Percentiles rank a stretch among this genome's conserved stretches.
Evolutionary conservation across 2,329 filamentous ascomycete species (phyloP).

Genomic region (Lojkania enalia): DNA sequence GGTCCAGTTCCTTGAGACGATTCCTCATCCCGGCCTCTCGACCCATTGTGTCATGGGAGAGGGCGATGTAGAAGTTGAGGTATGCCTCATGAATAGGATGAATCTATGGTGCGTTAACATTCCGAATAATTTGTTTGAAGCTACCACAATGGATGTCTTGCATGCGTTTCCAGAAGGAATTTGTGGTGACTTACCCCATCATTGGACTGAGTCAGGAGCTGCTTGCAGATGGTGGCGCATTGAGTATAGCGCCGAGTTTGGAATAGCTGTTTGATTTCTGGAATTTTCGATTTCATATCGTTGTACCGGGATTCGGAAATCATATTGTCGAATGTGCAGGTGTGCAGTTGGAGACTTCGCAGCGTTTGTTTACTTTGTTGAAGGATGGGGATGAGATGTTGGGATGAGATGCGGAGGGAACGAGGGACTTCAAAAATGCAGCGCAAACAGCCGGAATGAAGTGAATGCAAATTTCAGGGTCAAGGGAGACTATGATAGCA

Average conservation of each 20-base stretch:
- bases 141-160: too few species aligned
- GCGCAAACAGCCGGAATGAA: slow-evolving; percentile 11
- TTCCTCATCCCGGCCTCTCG: slow-evolving; percentile 38
- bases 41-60: slow-evolving; percentile 43
- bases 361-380: slow-evolving; percentile 6
- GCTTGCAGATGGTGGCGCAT: slow-evolving; percentile 35
- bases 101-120: slow-evolving; percentile 23
- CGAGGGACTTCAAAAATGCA: slow-evolving; percentile 11
- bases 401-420: slow-evolving; percentile 4
- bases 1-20: slow-evolving; percentile 33
- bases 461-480: slow-evolving; percentile 8
- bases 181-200: slow-evolving; percentile 32
- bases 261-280: slow-evolving; percentile 37
- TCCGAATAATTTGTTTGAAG: too few species aligned
- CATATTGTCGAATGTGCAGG: slow-evolving; percentile 15
- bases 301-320: slow-evolving; percentile 19
- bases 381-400: slow-evolving; percentile 1
- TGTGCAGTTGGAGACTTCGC: slow-evolving; percentile 9
- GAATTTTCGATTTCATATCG: slow-evolving; percentile 29
- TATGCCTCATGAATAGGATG: slow-evolving; percentile 41
- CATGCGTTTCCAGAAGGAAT: neutral
- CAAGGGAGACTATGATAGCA: slow-evolving; percentile 8
- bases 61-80: slow-evolving; percentile 44
- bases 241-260: slow-evolving; percentile 41
- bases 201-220: slow-evolving; percentile 25